Evolutionary conservation across 345 rosid species (phyloP).

Genomic region (Dipteronia dyeriana): DNA sequence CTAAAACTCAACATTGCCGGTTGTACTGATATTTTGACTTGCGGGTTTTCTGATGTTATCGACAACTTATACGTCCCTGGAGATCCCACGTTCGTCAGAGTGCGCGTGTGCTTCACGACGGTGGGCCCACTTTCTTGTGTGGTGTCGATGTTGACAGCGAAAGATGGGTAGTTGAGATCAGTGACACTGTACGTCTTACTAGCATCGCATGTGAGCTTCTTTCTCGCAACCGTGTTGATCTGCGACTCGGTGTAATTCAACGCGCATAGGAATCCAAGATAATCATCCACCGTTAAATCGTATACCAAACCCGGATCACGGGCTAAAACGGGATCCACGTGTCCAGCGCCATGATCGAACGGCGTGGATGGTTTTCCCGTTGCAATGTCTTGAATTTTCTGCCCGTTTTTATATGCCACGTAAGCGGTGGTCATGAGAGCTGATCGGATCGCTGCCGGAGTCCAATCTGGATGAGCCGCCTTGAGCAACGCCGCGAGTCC

Average conservation of each 20-base stretch:
- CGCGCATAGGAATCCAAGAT: conserved; percentile 74
- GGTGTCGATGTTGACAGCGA: conserved; percentile 51
- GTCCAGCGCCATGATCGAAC: conserved; percentile 90
- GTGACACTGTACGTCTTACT: conserved; percentile 41
- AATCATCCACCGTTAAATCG: conserved; percentile 65
- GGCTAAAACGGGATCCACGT: conserved; percentile 72
- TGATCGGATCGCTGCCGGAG: conserved; percentile 80
- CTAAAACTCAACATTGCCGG: conserved; percentile 61
- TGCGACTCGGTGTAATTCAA: conserved; percentile 56
- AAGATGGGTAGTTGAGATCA: conserved; percentile 81
- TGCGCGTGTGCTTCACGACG: conserved; percentile 57
- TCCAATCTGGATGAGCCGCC: conserved; percentile 74
- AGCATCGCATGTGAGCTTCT: conserved; percentile 55
- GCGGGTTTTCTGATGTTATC: conserved; percentile 35
- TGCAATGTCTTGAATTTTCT: conserved; percentile 61
- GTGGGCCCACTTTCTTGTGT: conserved; percentile 17
- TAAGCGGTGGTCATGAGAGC: conserved; percentile 96
- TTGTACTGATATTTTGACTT: conserved; percentile 60
- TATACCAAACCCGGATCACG: conserved; percentile 76
- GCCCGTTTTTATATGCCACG: conserved; percentile 50
- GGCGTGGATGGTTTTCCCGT: conserved; percentile 63
- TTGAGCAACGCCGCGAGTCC: conserved; percentile 84
- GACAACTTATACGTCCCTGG: conserved; percentile 59
- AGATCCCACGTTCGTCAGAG: conserved; percentile 72
- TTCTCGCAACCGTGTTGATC: conserved; percentile 44